These are phyloP conservation scores for Aspergillus arachidicola DNA, from an alignment of 2,329 filamentous ascomycete species.

Conservation along the genomic window DNA sequence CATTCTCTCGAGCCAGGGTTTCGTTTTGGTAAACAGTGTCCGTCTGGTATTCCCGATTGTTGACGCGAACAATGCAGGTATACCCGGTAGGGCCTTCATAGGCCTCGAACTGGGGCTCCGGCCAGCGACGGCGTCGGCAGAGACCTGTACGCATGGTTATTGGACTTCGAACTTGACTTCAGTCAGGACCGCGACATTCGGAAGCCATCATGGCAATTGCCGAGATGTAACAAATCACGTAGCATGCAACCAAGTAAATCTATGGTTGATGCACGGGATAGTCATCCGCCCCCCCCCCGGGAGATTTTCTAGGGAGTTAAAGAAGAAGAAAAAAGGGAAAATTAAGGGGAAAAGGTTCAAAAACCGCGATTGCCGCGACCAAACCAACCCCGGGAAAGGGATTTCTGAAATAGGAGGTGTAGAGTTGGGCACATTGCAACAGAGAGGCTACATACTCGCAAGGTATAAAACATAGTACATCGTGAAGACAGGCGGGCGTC, in stretches of 20 bases:
- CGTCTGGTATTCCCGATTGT: conserved; percentile 94
- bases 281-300: background rate
- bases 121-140: conserved; percentile 92
- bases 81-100: conserved; percentile 75
- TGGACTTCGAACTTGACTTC: conserved; percentile 26
- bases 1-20: conserved; percentile 83
- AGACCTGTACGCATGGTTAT: conserved; percentile 66
- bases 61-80: conserved; percentile 89
- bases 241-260: conserved; percentile 9
- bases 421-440: conserved; percentile 18
- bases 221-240: conserved; percentile 13
- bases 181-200: background rate
- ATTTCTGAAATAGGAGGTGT: conserved; percentile 4
- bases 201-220: conserved; percentile 9
- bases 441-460: conserved; percentile 64
- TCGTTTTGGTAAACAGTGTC: conserved; percentile 83
- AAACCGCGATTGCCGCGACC: background rate
- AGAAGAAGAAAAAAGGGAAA: background rate
- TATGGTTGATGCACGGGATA: background rate
- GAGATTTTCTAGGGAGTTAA: background rate
- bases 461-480: conserved; percentile 65
- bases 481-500: conserved; percentile 21
- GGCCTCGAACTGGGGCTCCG: conserved; percentile 84
- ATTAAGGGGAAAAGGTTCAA: background rate
- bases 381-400: conserved; percentile 1